These are phyloP conservation scores for Phytophthora boehmeriae DNA, from an alignment of 352 stramenopile species.

Conservation along the genomic window DNA sequence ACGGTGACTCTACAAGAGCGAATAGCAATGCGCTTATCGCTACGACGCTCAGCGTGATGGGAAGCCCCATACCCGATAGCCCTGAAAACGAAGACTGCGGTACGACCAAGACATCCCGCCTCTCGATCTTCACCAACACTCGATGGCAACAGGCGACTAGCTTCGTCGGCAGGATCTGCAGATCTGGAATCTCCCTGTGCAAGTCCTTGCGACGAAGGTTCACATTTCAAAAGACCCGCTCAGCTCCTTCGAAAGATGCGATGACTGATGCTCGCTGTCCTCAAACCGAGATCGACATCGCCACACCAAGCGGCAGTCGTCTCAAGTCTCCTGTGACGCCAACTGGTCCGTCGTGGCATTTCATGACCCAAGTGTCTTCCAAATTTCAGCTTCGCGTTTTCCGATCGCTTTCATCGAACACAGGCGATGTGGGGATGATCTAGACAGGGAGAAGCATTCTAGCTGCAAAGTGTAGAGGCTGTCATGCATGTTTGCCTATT, in stretches of 20 bases:
- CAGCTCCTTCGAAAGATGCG: background rate
- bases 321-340: conserved; percentile 16
- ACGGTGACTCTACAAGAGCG: conserved; percentile 7
- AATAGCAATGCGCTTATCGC: conserved; percentile 23
- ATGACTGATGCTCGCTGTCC: conserved; percentile 8
- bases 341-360: conserved; percentile 7
- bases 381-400: conserved; percentile 32
- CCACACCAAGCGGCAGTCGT: conserved; percentile 13
- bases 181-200: conserved; percentile 5
- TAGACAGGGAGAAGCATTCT: background rate
- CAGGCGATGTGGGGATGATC: conserved; percentile 24
- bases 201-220: conserved; percentile 13
- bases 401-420: conserved; percentile 11
- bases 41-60: conserved; percentile 27
- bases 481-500: background rate
- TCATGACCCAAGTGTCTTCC: conserved; percentile 21
- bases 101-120: conserved; percentile 16
- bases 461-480: background rate
- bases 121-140: conserved; percentile 11
- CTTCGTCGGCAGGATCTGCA: conserved; percentile 15
- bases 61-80: conserved; percentile 17
- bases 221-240: background rate
- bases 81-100: conserved; percentile 2
- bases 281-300: conserved; percentile 20
- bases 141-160: conserved; percentile 19